Conservation (phyloP, 2,329 filamentous ascomycete genomes). For the Pseudogymnoascus verrucosus region DNA sequence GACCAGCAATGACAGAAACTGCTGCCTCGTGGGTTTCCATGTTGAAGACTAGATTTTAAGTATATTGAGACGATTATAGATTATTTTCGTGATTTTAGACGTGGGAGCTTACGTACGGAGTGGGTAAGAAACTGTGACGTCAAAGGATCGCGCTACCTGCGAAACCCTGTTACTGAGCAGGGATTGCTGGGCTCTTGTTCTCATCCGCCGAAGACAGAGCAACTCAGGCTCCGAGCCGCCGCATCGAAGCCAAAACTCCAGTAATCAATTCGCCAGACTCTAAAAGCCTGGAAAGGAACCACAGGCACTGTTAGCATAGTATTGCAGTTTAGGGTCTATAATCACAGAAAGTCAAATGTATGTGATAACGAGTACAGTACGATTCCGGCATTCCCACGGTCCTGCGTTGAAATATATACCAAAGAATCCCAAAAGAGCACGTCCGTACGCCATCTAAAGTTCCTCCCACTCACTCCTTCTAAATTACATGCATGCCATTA, state of each 20-base stretch:
- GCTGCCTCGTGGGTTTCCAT: conserved; percentile 31
- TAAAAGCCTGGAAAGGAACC: neutral
- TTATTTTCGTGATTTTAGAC: neutral
- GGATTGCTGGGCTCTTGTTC: neutral
- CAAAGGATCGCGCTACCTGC: neutral
- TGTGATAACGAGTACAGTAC: neutral
- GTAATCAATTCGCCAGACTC: neutral
- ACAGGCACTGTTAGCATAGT: neutral
- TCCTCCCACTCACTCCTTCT: neutral
- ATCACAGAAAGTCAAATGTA: neutral
- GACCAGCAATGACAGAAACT: conserved; percentile 37
- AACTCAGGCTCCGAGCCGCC: neutral
- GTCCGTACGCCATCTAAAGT: conserved; percentile 2
- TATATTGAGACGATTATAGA: neutral
- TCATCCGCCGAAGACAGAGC: neutral
- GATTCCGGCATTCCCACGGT: conserved; percentile 1
- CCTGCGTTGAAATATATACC: conserved; percentile 6
- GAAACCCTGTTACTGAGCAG: neutral
- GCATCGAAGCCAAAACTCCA: neutral
- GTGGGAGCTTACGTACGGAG: neutral
- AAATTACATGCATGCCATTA: conserved; percentile 5
- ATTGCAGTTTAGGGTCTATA: neutral
- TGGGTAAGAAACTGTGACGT: neutral
- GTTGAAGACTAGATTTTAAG: neutral
- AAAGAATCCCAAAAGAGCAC: neutral